Conservation (phyloP, 805 yeast genomes). For the Saccharomycopsis fermentans region DNA sequence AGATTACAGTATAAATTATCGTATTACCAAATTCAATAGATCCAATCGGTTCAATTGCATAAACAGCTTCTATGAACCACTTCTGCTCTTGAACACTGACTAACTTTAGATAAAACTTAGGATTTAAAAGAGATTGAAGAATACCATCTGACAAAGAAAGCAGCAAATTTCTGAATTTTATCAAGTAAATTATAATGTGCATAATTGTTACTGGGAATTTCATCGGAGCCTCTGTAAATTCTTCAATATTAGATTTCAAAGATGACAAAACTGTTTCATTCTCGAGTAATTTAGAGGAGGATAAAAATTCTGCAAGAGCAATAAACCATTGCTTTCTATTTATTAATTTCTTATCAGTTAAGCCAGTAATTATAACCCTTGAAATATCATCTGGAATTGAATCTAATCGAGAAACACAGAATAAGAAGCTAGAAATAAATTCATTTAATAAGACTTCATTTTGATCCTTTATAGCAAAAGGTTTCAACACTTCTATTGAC, state of each 20-base stretch:
- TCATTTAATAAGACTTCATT: conserved; percentile 54
- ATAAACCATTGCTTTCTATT: conserved; percentile 61
- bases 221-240: conserved; percentile 41
- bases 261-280: conserved; percentile 19
- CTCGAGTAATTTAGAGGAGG: background rate
- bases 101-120: conserved; percentile 43
- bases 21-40: conserved; percentile 11
- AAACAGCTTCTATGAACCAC: conserved; percentile 45
- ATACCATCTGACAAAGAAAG: background rate
- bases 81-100: conserved; percentile 32
- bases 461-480: conserved; percentile 60
- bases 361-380: conserved; percentile 42
- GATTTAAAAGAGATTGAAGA: conserved; percentile 28
- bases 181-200: conserved; percentile 1
- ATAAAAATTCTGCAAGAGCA: conserved; percentile 19
- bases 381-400: conserved; percentile 7
- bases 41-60: background rate
- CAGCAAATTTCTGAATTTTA: background rate
- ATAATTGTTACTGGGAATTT: conserved; percentile 26
- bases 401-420: conserved; percentile 21
- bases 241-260: conserved; percentile 29
- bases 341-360: conserved; percentile 52
- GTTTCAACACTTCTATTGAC: conserved; percentile 35
- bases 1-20: conserved; percentile 1
- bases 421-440: conserved; percentile 36